Conservation (phyloP, 345 rosid species). For the Syzygium grande region DNA sequence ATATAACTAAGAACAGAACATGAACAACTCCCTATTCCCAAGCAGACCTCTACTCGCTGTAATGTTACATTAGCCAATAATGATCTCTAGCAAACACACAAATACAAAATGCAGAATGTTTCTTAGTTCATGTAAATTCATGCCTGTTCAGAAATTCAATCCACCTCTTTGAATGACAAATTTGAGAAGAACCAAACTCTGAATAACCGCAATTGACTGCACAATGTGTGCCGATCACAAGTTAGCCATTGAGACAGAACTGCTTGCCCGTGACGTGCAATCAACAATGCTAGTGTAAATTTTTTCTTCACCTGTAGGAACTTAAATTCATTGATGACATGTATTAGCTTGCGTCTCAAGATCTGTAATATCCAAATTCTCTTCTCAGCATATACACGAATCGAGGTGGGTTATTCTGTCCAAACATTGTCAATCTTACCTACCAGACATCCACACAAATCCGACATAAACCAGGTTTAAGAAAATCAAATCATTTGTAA, state of each 20-base stretch:
- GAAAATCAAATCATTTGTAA: neutral
- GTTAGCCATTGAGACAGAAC: fast-evolving
- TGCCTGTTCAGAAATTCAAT: neutral
- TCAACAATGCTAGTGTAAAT: neutral
- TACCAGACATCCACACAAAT: neutral
- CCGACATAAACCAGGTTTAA: neutral
- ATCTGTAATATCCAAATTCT: neutral
- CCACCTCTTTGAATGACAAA: neutral
- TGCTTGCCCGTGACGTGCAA: neutral
- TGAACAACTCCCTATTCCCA: neutral
- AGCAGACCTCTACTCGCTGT: neutral
- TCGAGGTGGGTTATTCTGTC: neutral
- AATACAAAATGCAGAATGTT: neutral
- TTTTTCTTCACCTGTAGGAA: neutral
- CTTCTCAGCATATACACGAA: neutral
- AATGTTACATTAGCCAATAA: neutral
- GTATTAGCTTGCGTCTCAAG: neutral
- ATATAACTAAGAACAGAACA: neutral
- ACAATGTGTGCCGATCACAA: neutral
- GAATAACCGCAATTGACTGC: neutral
- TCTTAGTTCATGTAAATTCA: neutral
- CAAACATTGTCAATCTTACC: neutral
- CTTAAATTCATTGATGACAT: neutral
- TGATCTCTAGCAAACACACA: neutral
- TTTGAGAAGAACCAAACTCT: neutral